These are phyloP conservation scores for Wickerhamomyces chaumierensis DNA, from an alignment of 805 yeast genomes.

Conservation along the genomic window DNA sequence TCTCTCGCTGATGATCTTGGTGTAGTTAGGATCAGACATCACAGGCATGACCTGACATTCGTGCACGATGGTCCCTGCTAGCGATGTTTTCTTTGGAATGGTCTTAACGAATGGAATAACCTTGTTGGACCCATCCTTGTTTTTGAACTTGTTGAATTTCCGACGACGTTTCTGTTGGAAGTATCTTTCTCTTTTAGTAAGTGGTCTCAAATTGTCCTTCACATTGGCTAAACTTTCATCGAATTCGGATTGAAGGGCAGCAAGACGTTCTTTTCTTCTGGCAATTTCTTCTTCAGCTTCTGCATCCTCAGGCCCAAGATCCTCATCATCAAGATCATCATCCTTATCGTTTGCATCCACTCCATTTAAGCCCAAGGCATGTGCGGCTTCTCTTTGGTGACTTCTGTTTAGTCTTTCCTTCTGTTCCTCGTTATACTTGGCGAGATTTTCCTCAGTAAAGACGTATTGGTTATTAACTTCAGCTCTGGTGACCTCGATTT, in stretches of 20 bases:
- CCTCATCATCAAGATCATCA: slow-evolving; percentile 1
- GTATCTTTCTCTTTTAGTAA: not conserved
- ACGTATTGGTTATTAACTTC: slow-evolving; percentile 79
- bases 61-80: slow-evolving; percentile 81
- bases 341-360: too few relatives aligned
- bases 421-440: slow-evolving; percentile 31
- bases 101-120: slow-evolving; percentile 77
- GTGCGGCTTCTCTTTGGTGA: not conserved
- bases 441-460: slow-evolving; percentile 76
- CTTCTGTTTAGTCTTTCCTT: not conserved
- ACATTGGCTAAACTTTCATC: not conserved
- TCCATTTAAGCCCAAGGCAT: too few relatives aligned
- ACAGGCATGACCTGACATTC: slow-evolving; percentile 87
- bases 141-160: slow-evolving; percentile 26
- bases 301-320: not conserved
- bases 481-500: slow-evolving; percentile 64
- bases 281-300: slow-evolving; percentile 1
- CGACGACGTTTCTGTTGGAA: slow-evolving; percentile 17
- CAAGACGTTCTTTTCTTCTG: not conserved
- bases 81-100: slow-evolving; percentile 76
- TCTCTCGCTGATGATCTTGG: slow-evolving; percentile 47
- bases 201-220: not conserved
- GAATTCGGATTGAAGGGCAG: not conserved
- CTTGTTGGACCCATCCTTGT: slow-evolving; percentile 27
- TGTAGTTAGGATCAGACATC: slow-evolving; percentile 58